Evolutionary conservation across 805 yeast genomes (phyloP), one percentile per base, ranked within the genome.

Genomic region (Candida railenensis): DNA sequence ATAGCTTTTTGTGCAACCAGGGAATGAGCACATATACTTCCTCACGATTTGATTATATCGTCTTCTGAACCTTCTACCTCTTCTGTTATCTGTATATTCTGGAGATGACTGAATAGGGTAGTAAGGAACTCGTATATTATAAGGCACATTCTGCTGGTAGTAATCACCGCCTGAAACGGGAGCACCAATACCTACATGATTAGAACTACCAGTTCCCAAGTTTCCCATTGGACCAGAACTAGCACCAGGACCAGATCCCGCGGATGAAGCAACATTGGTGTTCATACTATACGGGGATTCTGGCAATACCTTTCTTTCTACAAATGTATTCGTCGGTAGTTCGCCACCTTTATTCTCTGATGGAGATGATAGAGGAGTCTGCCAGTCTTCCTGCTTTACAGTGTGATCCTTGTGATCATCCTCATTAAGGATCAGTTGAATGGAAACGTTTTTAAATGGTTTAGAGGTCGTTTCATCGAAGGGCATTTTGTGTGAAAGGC

Each of bases 1-100:
- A 51, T 71, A 71, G 49, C 73, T 66, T 51, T 71, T 71, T 44
- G 63, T 54, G 52, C 76, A 71, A 1, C 73, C 74, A 9, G 70
- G 66, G 43, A 45, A 65, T 28, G 65, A 52, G 48, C 76, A 71
- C 42, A 49, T 57, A 52, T 65, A 68, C 45, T 65, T 63, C 18
- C 72, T 50, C 8, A 64, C 56, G 38, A 67, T 68, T 47, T 67
- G 73, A 51, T 66, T 67, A 49, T 66, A 66, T 8, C 71, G 48
- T 42, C 71, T 58, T 44, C 72, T 50, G 48, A 67, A 68, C 34
- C 72, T 46, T 44, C 71, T 50, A n/a, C 65, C 67, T 3, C 66
- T 57, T 45, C 62, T 61, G 39, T 43, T 50, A 22, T 60, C 63
- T 30, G 49, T 32, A 16, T 54, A 55, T 22, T 54, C 57, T 11